phyloP scores from a whole-genome alignment of 768 basidiomycete genomes.

The Panaeolus papilionaceus region DNA sequence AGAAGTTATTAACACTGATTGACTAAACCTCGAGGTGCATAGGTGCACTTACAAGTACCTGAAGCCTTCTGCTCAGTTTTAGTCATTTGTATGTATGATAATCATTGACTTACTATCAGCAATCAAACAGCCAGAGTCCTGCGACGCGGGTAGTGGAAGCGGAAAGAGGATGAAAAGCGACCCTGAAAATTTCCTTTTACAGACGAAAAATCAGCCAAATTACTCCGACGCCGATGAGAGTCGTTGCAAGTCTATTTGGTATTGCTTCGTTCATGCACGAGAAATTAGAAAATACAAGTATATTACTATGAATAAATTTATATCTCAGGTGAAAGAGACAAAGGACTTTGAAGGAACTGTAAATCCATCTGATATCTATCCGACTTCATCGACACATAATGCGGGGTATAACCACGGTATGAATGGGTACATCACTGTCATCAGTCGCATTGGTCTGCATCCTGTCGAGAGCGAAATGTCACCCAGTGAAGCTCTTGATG shows the following conservation, averaged over 20 bases:
- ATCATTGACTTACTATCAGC: not conserved
- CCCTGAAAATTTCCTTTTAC: conserved; percentile 15
- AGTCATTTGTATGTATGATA: not conserved
- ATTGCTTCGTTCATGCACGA: not conserved
- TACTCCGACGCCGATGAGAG: not conserved
- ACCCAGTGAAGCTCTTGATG: not conserved
- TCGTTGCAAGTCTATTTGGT: not conserved
- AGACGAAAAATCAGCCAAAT: conserved; percentile 5
- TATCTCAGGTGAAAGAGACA: not conserved
- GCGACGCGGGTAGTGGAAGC: not conserved
- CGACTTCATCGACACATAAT: not conserved
- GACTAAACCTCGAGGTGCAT: not conserved
- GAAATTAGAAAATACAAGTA: not conserved
- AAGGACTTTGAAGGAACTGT: not conserved
- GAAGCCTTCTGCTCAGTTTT: not conserved
- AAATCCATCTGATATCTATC: not conserved
- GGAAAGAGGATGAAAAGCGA: conserved; percentile 5
- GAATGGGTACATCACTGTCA: not conserved
- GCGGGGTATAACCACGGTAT: not conserved
- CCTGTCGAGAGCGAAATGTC: not conserved
- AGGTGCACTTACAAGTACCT: not conserved
- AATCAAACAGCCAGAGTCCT: not conserved
- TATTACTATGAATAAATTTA: not conserved
- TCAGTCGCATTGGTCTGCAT: not conserved
- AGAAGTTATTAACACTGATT: not conserved